phyloP scores from a whole-genome alignment of 108 stramenopile species.

The Epithemia pelagica region DNA sequence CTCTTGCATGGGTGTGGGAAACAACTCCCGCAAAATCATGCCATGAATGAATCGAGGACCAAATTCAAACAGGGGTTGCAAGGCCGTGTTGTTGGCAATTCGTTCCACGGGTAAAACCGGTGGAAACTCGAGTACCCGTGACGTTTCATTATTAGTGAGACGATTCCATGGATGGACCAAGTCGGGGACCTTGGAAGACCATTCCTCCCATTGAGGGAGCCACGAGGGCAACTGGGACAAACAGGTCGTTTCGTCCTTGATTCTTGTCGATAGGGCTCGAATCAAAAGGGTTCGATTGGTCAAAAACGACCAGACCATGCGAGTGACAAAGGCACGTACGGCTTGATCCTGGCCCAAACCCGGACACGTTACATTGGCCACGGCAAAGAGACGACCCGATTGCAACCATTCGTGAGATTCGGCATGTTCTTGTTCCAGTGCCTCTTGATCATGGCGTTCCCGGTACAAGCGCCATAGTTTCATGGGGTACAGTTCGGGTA shows the following conservation, averaged over 20 bases:
- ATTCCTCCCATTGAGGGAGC: neutral
- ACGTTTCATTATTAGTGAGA: neutral
- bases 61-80: neutral
- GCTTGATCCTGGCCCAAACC: neutral
- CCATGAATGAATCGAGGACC: neutral
- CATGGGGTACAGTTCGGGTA: neutral
- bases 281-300: constrained; percentile 20
- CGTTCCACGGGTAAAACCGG: neutral
- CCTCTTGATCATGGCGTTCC: neutral
- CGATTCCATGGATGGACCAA: neutral
- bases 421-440: neutral
- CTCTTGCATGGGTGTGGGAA: neutral
- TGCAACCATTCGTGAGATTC: neutral
- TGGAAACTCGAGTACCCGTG: neutral
- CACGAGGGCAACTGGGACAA: neutral
- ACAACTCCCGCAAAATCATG: neutral
- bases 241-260: neutral
- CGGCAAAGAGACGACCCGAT: neutral
- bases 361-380: neutral
- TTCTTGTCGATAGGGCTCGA: neutral
- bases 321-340: constrained; percentile 22
- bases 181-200: neutral
- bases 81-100: neutral
- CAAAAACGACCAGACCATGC: constrained; percentile 22
- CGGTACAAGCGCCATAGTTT: neutral